Conservation (phyloP, 805 yeast species). For the Ogataea pini region DNA sequence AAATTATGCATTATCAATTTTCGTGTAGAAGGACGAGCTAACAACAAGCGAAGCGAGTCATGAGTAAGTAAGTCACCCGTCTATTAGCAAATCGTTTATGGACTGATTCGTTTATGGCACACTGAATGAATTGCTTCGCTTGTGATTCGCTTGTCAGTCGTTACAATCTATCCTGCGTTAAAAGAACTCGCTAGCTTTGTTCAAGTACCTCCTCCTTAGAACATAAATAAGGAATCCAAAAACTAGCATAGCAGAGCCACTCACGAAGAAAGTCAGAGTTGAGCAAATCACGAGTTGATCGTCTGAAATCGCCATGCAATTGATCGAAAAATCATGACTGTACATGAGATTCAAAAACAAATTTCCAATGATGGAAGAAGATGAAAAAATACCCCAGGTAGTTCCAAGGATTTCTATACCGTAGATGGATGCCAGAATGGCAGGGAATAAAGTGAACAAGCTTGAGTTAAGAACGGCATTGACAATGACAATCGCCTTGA, state of each 20-base stretch:
- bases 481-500: constrained; percentile 24
- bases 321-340: constrained; percentile 61
- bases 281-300: constrained; percentile 36
- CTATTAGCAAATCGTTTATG: too few relatives aligned
- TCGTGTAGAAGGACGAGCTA: too few relatives aligned
- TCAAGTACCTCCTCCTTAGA: constrained; percentile 26
- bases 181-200: constrained; percentile 30
- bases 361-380: constrained; percentile 59
- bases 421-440: constrained; percentile 80
- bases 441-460: constrained; percentile 81
- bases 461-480: constrained; percentile 61
- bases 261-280: constrained; percentile 33
- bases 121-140: too few relatives aligned
- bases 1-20: too few relatives aligned
- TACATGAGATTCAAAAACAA: constrained; percentile 59
- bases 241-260: constrained; percentile 28
- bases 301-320: constrained; percentile 29
- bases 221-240: constrained; percentile 27
- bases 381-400: constrained; percentile 87
- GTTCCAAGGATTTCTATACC: constrained; percentile 88
- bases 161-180: constrained; percentile 9
- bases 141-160: not conserved
- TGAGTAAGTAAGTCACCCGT: too few relatives aligned
- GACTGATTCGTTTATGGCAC: too few relatives aligned
- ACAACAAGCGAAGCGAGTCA: too few relatives aligned